Conservation (phyloP, 2,329 filamentous ascomycete genomes). For the Epichloe brachyelytri region DNA sequence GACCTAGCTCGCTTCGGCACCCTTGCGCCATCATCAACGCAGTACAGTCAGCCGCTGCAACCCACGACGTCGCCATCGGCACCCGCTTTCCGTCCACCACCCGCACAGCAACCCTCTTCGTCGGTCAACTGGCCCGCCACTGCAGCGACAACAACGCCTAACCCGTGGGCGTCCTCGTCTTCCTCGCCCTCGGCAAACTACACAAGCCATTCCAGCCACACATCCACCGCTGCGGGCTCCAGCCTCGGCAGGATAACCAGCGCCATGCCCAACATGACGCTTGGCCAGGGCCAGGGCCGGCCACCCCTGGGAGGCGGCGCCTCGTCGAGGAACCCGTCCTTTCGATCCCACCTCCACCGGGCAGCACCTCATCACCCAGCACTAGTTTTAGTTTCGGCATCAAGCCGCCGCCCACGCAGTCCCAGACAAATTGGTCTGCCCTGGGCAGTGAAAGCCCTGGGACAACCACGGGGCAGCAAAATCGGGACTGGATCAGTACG, state of each 20-base stretch:
- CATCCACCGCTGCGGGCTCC: constrained; percentile 15
- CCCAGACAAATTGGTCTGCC: background rate
- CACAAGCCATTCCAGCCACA: constrained; percentile 11
- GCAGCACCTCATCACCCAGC: constrained; percentile 12
- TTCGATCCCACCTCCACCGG: constrained; percentile 43
- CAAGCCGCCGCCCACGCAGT: constrained; percentile 27
- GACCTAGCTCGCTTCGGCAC: constrained; percentile 42
- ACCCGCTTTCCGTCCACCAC: constrained; percentile 15
- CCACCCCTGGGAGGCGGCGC: constrained; percentile 11
- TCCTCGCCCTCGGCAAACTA: constrained; percentile 3
- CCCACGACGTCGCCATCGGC: constrained; percentile 22
- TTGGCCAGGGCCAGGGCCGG: constrained; percentile 27
- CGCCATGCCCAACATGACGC: constrained; percentile 35
- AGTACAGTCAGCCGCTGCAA: constrained; percentile 49
- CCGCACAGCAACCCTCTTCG: constrained; percentile 13
- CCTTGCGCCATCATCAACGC: constrained; percentile 45
- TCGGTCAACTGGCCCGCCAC: constrained; percentile 40
- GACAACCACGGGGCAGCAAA: constrained; percentile 18
- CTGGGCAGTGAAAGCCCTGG: constrained; percentile 6
- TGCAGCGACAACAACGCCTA: constrained; percentile 25
- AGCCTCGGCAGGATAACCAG: constrained; percentile 24
- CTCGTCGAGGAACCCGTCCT: constrained; percentile 29
- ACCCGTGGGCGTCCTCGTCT: constrained; percentile 33
- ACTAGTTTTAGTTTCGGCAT: constrained; percentile 36
- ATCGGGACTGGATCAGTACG: constrained; percentile 53